phyloP scores from a whole-genome alignment of 1,139 yeast species.

The Candida pseudoviswanathii region DNA sequence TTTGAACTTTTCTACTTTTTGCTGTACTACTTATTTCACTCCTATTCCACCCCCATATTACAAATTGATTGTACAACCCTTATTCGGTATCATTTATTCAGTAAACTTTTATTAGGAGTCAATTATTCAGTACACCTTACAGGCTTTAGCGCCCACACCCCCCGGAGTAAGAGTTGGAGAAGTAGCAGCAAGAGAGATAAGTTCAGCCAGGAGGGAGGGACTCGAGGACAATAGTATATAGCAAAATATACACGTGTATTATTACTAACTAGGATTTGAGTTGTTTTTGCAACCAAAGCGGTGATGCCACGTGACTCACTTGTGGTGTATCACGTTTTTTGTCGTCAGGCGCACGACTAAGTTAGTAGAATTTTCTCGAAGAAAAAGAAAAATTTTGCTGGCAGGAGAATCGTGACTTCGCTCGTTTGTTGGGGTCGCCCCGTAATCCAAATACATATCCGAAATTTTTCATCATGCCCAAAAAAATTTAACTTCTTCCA shows the following conservation, averaged over 20 bases:
- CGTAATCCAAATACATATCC: background rate
- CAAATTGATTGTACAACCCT: background rate
- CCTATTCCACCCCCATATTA: background rate
- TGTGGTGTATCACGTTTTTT: background rate
- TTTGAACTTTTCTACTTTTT: background rate
- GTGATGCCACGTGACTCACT: background rate
- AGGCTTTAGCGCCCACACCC: too few relatives aligned
- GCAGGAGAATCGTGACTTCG: too few relatives aligned
- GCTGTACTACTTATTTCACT: background rate
- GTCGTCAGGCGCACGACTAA: slow-evolving; percentile 1
- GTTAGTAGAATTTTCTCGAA: slow-evolving; percentile 5
- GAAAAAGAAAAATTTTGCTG: background rate
- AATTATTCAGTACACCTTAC: too few relatives aligned
- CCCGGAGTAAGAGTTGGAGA: too few relatives aligned
- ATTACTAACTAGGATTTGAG: background rate
- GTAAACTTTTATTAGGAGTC: background rate
- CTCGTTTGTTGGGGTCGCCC: too few relatives aligned
- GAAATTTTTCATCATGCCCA: slow-evolving; percentile 1
- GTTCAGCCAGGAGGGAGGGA: slow-evolving; percentile 2
- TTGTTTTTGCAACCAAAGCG: background rate
- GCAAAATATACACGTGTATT: background rate
- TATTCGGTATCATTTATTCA: background rate
- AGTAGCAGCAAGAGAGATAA: too few relatives aligned
- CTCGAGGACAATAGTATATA: slow-evolving; percentile 5
- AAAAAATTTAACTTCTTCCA: background rate